Percentiles rank a stretch among this genome's conserved stretches.
Conservation (phyloP, 176 grass and related monocot genomes). For the Eleusine coracana region DNA sequence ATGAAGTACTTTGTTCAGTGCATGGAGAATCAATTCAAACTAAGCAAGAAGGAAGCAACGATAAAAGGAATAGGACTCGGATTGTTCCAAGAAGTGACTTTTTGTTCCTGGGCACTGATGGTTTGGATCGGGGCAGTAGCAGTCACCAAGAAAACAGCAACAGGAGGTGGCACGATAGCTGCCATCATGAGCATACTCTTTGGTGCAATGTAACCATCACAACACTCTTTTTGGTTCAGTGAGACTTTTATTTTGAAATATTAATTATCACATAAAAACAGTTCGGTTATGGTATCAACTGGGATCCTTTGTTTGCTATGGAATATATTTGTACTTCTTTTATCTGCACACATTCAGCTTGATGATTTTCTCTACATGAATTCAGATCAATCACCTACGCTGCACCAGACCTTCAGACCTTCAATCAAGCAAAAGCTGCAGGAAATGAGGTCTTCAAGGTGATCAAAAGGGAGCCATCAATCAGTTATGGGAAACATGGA, state of each 20-base stretch:
- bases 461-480: conserved; percentile 51
- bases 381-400: conserved; percentile 67
- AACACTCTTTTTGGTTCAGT: neutral
- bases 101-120: conserved; percentile 65
- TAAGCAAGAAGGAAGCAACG: conserved; percentile 61
- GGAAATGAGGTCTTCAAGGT: conserved; percentile 45
- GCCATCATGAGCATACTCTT: conserved; percentile 71
- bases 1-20: conserved; percentile 49
- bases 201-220: conserved; percentile 55
- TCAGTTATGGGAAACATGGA: conserved; percentile 43
- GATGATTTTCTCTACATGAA: neutral
- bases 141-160: conserved; percentile 43
- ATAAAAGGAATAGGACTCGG: conserved; percentile 67
- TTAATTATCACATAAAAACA: neutral
- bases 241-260: conserved; percentile 11
- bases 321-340: neutral
- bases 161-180: conserved; percentile 54
- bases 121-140: conserved; percentile 60
- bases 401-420: conserved; percentile 67
- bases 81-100: conserved; percentile 56
- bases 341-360: neutral
- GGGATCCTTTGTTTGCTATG: neutral
- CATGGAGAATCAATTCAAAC: conserved; percentile 52
- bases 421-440: conserved; percentile 60
- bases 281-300: neutral